Base-by-base conservation (phyloP, 768 basidiomycete genomes). In the Leccinum variicolor region DNA sequence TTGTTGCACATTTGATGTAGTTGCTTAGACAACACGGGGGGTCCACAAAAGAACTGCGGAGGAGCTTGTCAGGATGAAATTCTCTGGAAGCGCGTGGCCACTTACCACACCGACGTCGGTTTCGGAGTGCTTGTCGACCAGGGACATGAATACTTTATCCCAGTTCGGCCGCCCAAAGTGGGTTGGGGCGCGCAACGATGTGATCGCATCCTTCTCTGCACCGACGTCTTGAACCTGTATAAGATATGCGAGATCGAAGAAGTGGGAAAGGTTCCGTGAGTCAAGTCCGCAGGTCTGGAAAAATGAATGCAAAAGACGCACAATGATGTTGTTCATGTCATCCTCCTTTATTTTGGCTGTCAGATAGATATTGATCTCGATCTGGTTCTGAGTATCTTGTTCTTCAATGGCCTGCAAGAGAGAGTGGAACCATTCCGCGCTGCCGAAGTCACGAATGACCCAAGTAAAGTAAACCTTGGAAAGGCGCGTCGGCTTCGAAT, bases 341-440 rank as follows among this genome's bases (percentile, higher is more conserved):
- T 94, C 92, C 60, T 94, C 90, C 76, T 90, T 89, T 66, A 98
- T 82, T 77, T 84, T 90, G 33, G 89, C 90, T 1, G 94, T 97
- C 21, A 98, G 83, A 72, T 96, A 94, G 64, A 93, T 95, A 75
- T 87, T 93, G 69, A 96, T 95, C 77, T 97, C 94, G 61, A 95
- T 95, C 60, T 85, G 75, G 70, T 89, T 86, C 70, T 85, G 84
- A 10, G 81, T 81, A 68, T 98, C 95, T 70, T 97, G 92, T 62
- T 92, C 92, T 71, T 97, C 94, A 62, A 96, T 90, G 21, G 95
- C 94, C 64, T 91, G 85, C 58, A 98, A 78, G 29, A 98, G 84
- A 7, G 90, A 92, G 74, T 95, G 92, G 84, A 97, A 96, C 91
- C 91, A 94, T 70, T 92, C 91, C 5, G 91, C 90, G 39, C 82